phyloP scores from a whole-genome alignment of 495 filamentous ascomycete species.

The Trypethelium eluteriae region DNA sequence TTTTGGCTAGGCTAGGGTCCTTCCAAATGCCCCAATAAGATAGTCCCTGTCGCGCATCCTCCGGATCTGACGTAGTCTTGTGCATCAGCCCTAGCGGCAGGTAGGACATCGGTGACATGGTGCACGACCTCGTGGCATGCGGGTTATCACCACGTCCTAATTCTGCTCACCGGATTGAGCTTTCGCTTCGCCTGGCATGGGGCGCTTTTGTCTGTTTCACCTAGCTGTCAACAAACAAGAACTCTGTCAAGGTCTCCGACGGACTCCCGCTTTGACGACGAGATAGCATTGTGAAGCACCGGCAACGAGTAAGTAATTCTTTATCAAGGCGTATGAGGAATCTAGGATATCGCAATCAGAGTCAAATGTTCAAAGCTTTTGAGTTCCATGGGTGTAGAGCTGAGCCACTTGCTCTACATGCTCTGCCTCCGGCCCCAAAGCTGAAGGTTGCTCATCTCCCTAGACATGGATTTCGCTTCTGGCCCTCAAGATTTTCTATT shows the following conservation, averaged over 20 bases:
- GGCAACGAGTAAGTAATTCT: background rate
- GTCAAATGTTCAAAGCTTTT: background rate
- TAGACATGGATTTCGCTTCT: no score
- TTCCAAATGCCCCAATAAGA: no score
- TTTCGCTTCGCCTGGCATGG: conserved; percentile 3
- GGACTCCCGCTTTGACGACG: background rate
- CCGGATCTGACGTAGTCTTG: background rate
- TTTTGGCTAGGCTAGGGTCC: background rate
- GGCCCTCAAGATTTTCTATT: background rate
- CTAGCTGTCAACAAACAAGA: background rate
- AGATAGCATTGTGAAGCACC: background rate
- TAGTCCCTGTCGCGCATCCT: no score
- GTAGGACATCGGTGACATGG: background rate
- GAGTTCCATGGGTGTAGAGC: no score
- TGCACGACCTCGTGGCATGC: background rate
- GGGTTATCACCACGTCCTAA: background rate
- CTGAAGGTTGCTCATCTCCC: no score
- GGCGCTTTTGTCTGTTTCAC: background rate
- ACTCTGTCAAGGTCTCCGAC: background rate
- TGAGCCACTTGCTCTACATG: background rate
- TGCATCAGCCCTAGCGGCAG: conserved; percentile 10
- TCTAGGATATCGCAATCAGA: background rate
- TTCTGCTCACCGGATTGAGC: background rate
- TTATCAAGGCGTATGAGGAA: background rate
- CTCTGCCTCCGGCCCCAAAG: background rate